These are phyloP conservation scores for Arthrobotrys musiformis DNA, from an alignment of 2,329 filamentous ascomycete species.

Conservation along the genomic window DNA sequence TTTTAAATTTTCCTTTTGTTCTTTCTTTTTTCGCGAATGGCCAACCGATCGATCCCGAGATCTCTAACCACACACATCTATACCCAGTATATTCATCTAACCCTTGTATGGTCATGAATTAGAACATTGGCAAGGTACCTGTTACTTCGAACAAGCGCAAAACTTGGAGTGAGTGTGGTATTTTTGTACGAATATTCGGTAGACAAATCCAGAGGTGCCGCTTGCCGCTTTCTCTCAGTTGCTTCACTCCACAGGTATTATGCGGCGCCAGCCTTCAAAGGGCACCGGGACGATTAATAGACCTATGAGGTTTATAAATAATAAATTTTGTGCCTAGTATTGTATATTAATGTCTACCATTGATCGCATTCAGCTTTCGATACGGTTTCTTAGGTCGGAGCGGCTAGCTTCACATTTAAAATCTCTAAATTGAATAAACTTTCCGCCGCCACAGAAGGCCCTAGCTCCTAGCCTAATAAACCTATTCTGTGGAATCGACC, in stretches of 20 bases:
- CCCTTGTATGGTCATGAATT: too few species aligned
- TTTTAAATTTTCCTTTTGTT: too few species aligned
- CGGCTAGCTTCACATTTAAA: too few species aligned
- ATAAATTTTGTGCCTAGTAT: too few species aligned
- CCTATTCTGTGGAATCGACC: not conserved
- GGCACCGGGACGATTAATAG: not conserved
- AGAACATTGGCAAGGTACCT: too few species aligned
- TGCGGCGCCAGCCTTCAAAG: not conserved
- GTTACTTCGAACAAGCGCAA: not conserved
- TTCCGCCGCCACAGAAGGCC: not conserved
- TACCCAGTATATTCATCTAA: too few species aligned
- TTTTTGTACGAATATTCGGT: not conserved
- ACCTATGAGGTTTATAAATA: not conserved
- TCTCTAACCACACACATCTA: too few species aligned
- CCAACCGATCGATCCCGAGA: too few species aligned
- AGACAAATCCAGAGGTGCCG: not conserved
- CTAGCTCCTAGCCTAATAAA: not conserved
- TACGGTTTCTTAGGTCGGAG: not conserved
- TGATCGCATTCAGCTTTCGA: not conserved
- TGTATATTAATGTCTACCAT: too few species aligned
- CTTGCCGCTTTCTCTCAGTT: not conserved
- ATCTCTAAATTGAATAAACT: constrained; percentile 11
- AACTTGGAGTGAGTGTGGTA: not conserved
- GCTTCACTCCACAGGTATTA: not conserved
- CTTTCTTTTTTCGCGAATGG: too few species aligned